phyloP scores from a whole-genome alignment of 352 stramenopile genomes.

The Globisporangium polare region DNA sequence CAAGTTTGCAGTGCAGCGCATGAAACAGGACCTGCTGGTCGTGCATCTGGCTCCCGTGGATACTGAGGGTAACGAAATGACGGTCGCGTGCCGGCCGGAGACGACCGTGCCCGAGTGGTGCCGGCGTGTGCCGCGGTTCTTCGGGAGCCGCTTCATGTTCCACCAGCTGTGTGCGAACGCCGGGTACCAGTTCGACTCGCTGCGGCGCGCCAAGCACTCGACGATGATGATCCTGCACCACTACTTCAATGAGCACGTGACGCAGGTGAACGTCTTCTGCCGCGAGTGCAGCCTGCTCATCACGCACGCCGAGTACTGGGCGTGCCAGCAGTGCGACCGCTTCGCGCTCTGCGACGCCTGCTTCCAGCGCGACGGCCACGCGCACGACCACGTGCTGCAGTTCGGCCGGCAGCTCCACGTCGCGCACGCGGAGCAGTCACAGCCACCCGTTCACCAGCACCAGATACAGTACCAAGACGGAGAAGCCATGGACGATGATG shows the following conservation, averaged over 20 bases:
- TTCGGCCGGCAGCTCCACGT: slow-evolving; percentile 28
- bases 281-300: slow-evolving; percentile 73
- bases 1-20: slow-evolving; percentile 51
- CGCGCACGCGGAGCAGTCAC: neutral
- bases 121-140: slow-evolving; percentile 60
- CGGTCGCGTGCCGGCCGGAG: slow-evolving; percentile 29
- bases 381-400: slow-evolving; percentile 45
- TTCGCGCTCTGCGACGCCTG: slow-evolving; percentile 74
- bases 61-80: neutral
- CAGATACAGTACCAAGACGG: neutral
- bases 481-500: neutral
- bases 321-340: slow-evolving; percentile 44
- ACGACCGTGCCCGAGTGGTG: slow-evolving; percentile 50
- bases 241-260: slow-evolving; percentile 76
- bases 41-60: slow-evolving; percentile 45
- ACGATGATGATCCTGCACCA: slow-evolving; percentile 90
- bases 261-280: slow-evolving; percentile 76
- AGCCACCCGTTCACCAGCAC: neutral
- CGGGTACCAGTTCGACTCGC: slow-evolving; percentile 85
- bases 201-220: slow-evolving; percentile 87
- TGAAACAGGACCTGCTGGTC: slow-evolving; percentile 80
- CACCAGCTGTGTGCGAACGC: slow-evolving; percentile 77
- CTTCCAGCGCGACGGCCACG: slow-evolving; percentile 35
- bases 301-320: slow-evolving; percentile 68
- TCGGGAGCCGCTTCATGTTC: slow-evolving; percentile 85